Evolutionary conservation across 306 rosid genomes (phyloP), one percentile per base, ranked within the genome.

Genomic region (Cicer chorassanicum): DNA sequence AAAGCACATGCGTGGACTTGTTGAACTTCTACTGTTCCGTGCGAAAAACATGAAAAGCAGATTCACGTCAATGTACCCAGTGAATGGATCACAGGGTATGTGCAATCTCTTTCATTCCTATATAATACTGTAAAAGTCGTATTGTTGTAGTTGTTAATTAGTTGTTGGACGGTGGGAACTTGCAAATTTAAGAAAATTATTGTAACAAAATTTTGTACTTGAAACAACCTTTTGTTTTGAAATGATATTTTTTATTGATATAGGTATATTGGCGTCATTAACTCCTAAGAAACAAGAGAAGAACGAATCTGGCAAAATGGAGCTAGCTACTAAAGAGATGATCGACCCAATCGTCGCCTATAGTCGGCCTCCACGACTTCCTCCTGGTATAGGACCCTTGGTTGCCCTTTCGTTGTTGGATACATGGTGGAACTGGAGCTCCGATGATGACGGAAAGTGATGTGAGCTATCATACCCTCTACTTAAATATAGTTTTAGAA

Each of bases 291-390:
- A 85, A 78, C 82, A 41, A 74, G 82, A 71, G 42, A 83, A 78
- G 18, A 61, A 78, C 54, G 79, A 73, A 78, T 44, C 18, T 57
- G 75, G 44, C 8, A 84, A 82, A 79, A 88, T 48, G 66, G 79
- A 63, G 56, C 8, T 73, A 24, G 72, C 76, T 72, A 54, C 82
- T 14, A 86, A 85, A 10, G 89, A 89, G 80, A 83, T 81, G 68
- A 19, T 55, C 16, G 87, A 82, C 21, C 91, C 93, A 65, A 70
- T 93, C 65, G 91, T 55, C 1, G 67, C 87, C 34, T 86, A 85
- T 53, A 74, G 89, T 55, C 74, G 82, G 86, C 97, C 93, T 14
- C 93, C 96, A 1, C 93, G 87, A 8, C 74, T 84, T 51, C 98
- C 97, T 1, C 93, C 96, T 4, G 69, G 82, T 70, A 50, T 93